Evolutionary conservation across 331 rosid species (phyloP).

Genomic region (Spiraea crenata): DNA sequence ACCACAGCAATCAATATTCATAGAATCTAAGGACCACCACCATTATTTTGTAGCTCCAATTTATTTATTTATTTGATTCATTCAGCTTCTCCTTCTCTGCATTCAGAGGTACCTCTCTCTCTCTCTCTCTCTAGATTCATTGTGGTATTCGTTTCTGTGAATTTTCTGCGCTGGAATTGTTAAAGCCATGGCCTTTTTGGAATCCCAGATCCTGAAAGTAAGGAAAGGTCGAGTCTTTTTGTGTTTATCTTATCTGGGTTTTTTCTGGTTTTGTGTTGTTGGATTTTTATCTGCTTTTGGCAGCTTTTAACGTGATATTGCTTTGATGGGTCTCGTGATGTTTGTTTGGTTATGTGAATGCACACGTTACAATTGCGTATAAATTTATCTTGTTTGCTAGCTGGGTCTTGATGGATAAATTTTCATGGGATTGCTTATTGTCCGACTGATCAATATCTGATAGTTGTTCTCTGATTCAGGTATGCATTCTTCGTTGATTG

Average conservation of each 20-base stretch:
- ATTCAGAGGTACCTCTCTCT: slow-evolving; percentile 20
- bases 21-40: slow-evolving; percentile 13
- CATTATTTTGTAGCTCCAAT: not conserved
- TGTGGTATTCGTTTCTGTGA: not conserved
- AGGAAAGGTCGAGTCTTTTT: not conserved
- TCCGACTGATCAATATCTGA: not conserved
- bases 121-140: not conserved
- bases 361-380: not conserved
- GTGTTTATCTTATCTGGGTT: slow-evolving; percentile 8
- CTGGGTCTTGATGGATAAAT: not conserved
- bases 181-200: not conserved
- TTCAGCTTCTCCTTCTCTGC: not conserved
- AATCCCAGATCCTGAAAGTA: slow-evolving; percentile 18
- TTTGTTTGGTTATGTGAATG: slow-evolving; percentile 7
- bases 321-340: slow-evolving; percentile 7
- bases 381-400: not conserved
- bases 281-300: slow-evolving; percentile 6
- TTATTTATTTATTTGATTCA: not conserved
- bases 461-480: slow-evolving; percentile 6
- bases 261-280: not conserved
- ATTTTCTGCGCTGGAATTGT: not conserved
- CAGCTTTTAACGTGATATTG: slow-evolving; percentile 3
- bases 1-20: not conserved
- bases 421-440: not conserved
- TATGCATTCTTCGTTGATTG: not conserved